Percentiles rank a stretch among this genome's conserved stretches.
These are phyloP conservation scores for Alternaria gaisen DNA, from an alignment of 2,329 filamentous ascomycete genomes.

Conservation along the genomic window DNA sequence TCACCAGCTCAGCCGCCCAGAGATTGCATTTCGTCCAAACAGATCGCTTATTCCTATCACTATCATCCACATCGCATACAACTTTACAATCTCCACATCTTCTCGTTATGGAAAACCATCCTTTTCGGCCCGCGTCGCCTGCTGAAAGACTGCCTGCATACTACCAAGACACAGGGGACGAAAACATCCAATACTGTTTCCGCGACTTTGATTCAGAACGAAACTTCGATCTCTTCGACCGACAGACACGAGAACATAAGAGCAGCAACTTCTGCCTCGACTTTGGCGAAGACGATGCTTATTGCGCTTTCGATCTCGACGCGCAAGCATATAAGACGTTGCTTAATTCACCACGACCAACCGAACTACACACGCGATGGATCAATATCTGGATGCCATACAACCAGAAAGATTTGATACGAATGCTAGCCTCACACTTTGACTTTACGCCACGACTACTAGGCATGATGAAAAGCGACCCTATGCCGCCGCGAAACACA, in stretches of 20 bases:
- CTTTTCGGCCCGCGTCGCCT: constrained; percentile 39
- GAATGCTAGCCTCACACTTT: constrained; percentile 67
- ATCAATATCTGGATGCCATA: constrained; percentile 79
- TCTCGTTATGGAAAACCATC: constrained; percentile 31
- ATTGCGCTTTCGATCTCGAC: constrained; percentile 65
- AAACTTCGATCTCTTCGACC: constrained; percentile 58
- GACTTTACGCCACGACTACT: constrained; percentile 73
- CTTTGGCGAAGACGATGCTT: constrained; percentile 66
- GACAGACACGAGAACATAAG: constrained; percentile 50
- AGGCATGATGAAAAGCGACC: constrained; percentile 69
- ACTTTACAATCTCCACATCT: constrained; percentile 4
- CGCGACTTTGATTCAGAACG: constrained; percentile 62
- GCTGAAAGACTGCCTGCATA: constrained; percentile 46
- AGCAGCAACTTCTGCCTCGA: constrained; percentile 71
- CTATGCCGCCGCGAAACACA: constrained; percentile 45
- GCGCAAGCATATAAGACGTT: constrained; percentile 53
- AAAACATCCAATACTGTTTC: constrained; percentile 54
- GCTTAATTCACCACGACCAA: constrained; percentile 54
- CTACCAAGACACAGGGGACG: constrained; percentile 47
- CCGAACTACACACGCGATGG: constrained; percentile 69
- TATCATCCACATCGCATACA: neutral
- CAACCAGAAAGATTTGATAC: constrained; percentile 65
- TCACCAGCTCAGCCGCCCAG: constrained; percentile 21
- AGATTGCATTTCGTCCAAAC: constrained; percentile 5
- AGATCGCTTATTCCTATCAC: constrained; percentile 6